phyloP scores from a whole-genome alignment of 2,329 filamentous ascomycete species.

The Hypoxylon sp. region DNA sequence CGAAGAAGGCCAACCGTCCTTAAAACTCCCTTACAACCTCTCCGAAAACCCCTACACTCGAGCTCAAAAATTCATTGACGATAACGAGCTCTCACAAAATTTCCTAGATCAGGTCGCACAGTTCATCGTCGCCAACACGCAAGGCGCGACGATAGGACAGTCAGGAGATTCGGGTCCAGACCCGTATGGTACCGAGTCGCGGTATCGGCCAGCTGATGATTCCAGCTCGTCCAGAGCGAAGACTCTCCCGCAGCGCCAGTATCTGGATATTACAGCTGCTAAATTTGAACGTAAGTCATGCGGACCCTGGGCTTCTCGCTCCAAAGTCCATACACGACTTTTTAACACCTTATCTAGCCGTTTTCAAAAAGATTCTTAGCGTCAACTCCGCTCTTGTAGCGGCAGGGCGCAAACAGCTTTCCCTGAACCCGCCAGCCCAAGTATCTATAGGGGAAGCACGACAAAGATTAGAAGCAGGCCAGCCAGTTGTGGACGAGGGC shows the following conservation, averaged over 20 bases:
- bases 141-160: constrained; percentile 84
- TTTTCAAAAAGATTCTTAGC: constrained; percentile 80
- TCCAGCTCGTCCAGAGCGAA: constrained; percentile 62
- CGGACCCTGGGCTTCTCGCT: not conserved
- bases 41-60: constrained; percentile 93
- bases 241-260: constrained; percentile 81
- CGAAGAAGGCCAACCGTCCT: constrained; percentile 89
- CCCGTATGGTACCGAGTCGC: constrained; percentile 80
- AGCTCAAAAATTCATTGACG: constrained; percentile 88
- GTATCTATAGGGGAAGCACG: constrained; percentile 71
- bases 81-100: constrained; percentile 86
- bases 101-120: constrained; percentile 94
- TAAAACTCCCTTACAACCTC: constrained; percentile 94
- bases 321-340: not conserved
- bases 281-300: constrained; percentile 68
- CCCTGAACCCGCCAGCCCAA: constrained; percentile 79
- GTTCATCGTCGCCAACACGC: constrained; percentile 90
- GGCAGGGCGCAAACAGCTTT: constrained; percentile 77
- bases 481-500: constrained; percentile 61
- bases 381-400: constrained; percentile 80
- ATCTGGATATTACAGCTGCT: constrained; percentile 80
- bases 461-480: constrained; percentile 70
- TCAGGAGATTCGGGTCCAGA: constrained; percentile 67
- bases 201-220: constrained; percentile 80
- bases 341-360: constrained; percentile 57